Evolutionary conservation across 2,329 filamentous ascomycete genomes (phyloP), one percentile per base, ranked within the genome.

Genomic region (Phaeophleospora eucalypticola): DNA sequence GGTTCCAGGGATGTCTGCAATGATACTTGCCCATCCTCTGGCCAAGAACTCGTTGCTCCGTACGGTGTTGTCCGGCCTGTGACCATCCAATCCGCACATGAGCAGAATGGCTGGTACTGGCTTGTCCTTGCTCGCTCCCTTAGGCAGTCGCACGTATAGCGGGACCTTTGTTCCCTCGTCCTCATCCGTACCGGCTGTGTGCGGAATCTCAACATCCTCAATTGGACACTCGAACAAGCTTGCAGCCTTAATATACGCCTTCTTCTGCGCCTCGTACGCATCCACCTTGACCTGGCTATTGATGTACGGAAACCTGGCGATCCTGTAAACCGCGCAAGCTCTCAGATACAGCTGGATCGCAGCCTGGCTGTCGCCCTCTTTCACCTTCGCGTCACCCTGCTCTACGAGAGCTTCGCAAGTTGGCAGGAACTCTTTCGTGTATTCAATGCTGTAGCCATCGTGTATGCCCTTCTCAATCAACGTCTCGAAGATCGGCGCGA

Each of bases 1-100:
- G 2, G 82, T 84, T 0, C 82, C 82, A 0, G 81, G 81, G 46
- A 84, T 83, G 64, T 86, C 83, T 7, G 74, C 74, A 18, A 83
- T 76, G 2, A 86, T 72, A 8, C 69, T 70, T 1, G 73, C 82
- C 82, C 82, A 86, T 2, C 82, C 82, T 35, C 82, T 76, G 1
- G 70, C 63, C 4, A 83, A 66, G 57, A 85, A 83, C 66, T 83
- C 81, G 42, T 84, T 71, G 35, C 73, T 77, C 1, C 82, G 75
- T 42, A 63, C 63, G 2, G 80, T 82, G 61, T 83, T 83, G 64
- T 84, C 81, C 0, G 80, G 79, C 14, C 81, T 65, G 61, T 84
- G 82, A 3, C 80, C 80, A 60, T 83, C 81, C 6, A 84, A 68
- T 1, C 81, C 80, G 2, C 79, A 82, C 58, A 84, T 74, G 4